Percentiles rank a stretch among this genome's conserved stretches.
Conservation (phyloP, 2,329 filamentous ascomycete genomes). For the Trichoderma aggressivum region DNA sequence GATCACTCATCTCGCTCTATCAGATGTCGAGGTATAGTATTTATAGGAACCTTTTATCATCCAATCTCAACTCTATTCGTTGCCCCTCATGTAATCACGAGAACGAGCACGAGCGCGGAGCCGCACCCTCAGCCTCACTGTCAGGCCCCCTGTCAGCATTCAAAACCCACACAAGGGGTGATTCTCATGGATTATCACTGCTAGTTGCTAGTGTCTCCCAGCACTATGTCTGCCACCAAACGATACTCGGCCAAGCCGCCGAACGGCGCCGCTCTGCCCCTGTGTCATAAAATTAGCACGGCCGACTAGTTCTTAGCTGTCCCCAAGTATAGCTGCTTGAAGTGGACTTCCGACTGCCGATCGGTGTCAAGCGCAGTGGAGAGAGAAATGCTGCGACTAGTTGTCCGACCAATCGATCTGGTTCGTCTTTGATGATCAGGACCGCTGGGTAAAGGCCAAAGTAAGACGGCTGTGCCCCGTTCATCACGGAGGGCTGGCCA, state of each 20-base stretch:
- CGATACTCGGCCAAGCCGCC: not conserved
- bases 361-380: conserved; percentile 1
- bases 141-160: conserved; percentile 2
- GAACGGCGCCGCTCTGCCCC: not conserved
- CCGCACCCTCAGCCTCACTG: not conserved
- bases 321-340: conserved; percentile 1
- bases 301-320: conserved; percentile 1
- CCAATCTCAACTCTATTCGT: not conserved
- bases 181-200: not conserved
- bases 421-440: not conserved
- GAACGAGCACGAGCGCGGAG: not conserved
- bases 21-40: not conserved
- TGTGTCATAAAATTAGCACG: conserved; percentile 1
- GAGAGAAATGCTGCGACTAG: not conserved
- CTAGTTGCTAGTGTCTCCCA: not conserved
- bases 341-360: not conserved
- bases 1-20: not conserved
- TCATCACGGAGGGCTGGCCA: not conserved
- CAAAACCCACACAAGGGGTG: not conserved
- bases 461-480: not conserved
- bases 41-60: not conserved
- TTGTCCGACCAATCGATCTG: not conserved
- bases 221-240: not conserved
- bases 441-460: not conserved
- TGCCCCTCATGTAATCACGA: not conserved